Percentiles rank a stretch among this genome's conserved stretches.
These are phyloP conservation scores for Venturia pyrina DNA, from an alignment of 2,329 filamentous ascomycete genomes.

Conservation along the genomic window DNA sequence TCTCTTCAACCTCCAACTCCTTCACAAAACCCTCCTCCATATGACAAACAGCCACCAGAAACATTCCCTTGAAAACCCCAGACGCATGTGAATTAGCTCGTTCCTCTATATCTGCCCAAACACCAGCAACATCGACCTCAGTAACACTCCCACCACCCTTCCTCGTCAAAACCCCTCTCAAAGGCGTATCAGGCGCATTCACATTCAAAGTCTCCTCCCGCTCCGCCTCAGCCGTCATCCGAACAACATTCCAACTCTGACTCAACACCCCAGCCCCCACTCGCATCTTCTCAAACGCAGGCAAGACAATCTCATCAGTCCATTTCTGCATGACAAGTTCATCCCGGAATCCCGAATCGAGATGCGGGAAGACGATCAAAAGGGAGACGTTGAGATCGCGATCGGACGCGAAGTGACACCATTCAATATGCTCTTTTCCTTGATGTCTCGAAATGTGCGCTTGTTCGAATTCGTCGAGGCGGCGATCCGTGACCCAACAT, in stretches of 20 bases:
- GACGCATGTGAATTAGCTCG: not conserved
- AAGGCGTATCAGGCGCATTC: constrained; percentile 3
- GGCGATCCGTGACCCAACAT: constrained; percentile 4
- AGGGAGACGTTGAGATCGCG: not conserved
- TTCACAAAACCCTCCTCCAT: not conserved
- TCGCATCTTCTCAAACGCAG: not conserved
- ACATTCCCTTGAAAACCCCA: not conserved
- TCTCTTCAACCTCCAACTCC: not conserved
- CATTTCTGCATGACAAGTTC: constrained; percentile 5
- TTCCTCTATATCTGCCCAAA: not conserved
- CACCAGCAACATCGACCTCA: not conserved
- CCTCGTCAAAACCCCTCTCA: not conserved
- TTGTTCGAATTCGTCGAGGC: constrained; percentile 9
- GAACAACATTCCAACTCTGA: not conserved
- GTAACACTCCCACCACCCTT: not conserved
- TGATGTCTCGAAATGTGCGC: not conserved
- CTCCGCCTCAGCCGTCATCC: constrained; percentile 8
- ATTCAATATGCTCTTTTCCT: constrained; percentile 9
- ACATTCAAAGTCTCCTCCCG: constrained; percentile 9
- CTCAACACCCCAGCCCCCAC: not conserved
- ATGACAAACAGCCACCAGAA: constrained; percentile 8
- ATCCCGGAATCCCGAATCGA: not conserved
- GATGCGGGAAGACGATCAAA: constrained; percentile 2
- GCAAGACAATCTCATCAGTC: constrained; percentile 9
- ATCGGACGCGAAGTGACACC: constrained; percentile 10